These are phyloP conservation scores for Dictyostelium capitatum DNA, from an alignment of 78 protist genomes.

Conservation along the genomic window DNA sequence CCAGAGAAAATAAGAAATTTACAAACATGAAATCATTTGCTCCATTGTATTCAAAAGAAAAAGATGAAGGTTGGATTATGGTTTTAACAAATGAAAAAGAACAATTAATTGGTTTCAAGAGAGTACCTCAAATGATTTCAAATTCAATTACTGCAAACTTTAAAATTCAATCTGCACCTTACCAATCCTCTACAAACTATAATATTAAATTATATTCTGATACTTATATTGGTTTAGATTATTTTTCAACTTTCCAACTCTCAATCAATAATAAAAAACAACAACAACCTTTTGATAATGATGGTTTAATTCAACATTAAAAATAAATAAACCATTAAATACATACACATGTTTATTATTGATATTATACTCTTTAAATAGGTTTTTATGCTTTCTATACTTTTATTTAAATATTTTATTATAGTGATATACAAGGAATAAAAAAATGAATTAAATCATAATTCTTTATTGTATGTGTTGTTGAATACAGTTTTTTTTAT, in stretches of 20 bases:
- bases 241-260: slow-evolving; percentile 33
- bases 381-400: too few species aligned
- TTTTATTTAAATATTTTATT: too few species aligned
- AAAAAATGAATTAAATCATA: too few species aligned
- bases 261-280: slow-evolving; percentile 6
- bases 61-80: slow-evolving; percentile 83
- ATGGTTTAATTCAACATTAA: not conserved
- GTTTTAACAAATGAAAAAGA: slow-evolving; percentile 46
- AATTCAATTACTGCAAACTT: slow-evolving; percentile 9
- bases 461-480: too few species aligned
- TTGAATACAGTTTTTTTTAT: too few species aligned
- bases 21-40: slow-evolving; percentile 53
- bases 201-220: slow-evolving; percentile 65
- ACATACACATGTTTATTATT: too few species aligned
- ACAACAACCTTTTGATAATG: not conserved
- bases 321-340: too few species aligned
- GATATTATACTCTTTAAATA: too few species aligned
- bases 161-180: slow-evolving; percentile 1
- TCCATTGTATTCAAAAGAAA: slow-evolving; percentile 71
- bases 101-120: slow-evolving; percentile 56
- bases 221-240: slow-evolving; percentile 72
- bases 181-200: slow-evolving; percentile 34
- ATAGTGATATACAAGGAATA: too few species aligned
- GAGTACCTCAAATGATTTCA: slow-evolving; percentile 38
- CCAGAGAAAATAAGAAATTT: slow-evolving; percentile 38